A percentile compares a stretch with the other conserved stretches of the same genome.
Evolutionary conservation across 495 filamentous ascomycete species (phyloP).

Genomic region (Penicillium lividum): DNA sequence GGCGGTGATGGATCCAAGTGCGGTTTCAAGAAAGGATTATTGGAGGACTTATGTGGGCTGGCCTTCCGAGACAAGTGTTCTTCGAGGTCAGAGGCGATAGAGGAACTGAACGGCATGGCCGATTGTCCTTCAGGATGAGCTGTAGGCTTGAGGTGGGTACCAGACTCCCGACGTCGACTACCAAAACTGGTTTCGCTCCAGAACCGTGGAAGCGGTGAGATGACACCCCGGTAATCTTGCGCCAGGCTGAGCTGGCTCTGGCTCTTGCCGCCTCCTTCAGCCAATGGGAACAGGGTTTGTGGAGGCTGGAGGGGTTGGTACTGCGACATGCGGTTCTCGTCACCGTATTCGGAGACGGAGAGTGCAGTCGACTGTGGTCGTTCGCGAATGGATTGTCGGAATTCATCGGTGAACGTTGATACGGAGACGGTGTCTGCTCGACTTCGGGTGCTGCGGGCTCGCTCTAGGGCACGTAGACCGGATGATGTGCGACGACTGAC

Average conservation of each 20-base stretch:
- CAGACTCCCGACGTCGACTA: conserved; percentile 27
- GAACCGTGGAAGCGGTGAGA: conserved; percentile 46
- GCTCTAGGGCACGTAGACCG: conserved; percentile 37
- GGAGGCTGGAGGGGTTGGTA: conserved; percentile 30
- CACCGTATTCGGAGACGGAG: conserved; percentile 44
- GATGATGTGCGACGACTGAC: conserved; percentile 39
- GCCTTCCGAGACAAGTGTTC: conserved; percentile 29
- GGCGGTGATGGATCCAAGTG: conserved; percentile 23
- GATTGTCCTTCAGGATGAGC: background rate
- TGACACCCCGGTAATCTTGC: conserved; percentile 44
- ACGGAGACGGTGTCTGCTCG: conserved; percentile 43
- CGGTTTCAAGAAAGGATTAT: conserved; percentile 14
- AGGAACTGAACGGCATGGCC: conserved; percentile 25
- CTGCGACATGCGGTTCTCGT: conserved; percentile 37
- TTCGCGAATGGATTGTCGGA: conserved; percentile 34
- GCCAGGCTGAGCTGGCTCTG: conserved; percentile 44
- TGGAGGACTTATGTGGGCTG: conserved; percentile 14
- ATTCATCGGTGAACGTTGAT: conserved; percentile 39
- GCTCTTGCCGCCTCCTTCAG: conserved; percentile 26
- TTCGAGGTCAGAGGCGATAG: conserved; percentile 30
- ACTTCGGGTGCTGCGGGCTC: conserved; percentile 40
- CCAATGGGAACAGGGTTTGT: conserved; percentile 27
- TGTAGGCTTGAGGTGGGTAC: conserved; percentile 15
- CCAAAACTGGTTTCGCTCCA: conserved; percentile 42
- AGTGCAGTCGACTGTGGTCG: conserved; percentile 42